phyloP scores from a whole-genome alignment of 192 early-diverging fungal species.

The Entomortierella chlamydospora region DNA sequence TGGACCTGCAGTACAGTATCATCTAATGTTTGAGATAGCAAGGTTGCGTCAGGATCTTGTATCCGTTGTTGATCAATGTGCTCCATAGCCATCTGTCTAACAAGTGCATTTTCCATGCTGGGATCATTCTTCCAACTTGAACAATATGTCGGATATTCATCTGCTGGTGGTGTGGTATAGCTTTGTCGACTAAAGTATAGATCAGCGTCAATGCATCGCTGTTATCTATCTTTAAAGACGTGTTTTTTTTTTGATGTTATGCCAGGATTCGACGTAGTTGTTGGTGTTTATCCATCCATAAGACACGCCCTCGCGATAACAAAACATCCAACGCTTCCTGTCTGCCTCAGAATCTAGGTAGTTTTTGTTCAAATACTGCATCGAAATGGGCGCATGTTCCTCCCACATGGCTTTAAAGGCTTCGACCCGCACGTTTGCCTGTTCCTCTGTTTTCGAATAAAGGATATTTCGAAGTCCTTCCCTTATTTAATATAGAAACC shows the following conservation, averaged over 20 bases:
- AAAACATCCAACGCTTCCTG: constrained; percentile 28
- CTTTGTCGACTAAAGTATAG: constrained; percentile 1
- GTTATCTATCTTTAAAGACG: constrained; percentile 18
- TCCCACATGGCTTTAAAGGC: background rate
- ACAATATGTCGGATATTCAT: background rate
- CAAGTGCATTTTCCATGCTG: background rate
- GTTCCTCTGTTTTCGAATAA: background rate
- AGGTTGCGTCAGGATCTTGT: background rate
- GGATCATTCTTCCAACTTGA: constrained; percentile 17
- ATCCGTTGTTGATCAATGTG: background rate
- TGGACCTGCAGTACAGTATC: background rate
- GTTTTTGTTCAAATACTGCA: constrained; percentile 21
- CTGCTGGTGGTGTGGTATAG: constrained; percentile 10
- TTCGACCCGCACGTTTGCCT: background rate
- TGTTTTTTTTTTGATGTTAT: constrained; percentile 9
- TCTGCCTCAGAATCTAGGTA: constrained; percentile 11
- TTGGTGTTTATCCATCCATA: constrained; percentile 16
- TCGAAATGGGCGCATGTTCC: background rate
- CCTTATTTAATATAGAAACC: background rate
- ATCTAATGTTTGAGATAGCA: too few relatives aligned
- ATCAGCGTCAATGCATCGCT: constrained; percentile 10
- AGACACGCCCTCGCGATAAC: constrained; percentile 5
- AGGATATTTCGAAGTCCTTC: constrained; percentile 3
- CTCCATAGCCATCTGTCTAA: background rate
- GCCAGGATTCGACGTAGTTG: constrained; percentile 21